Evolutionary conservation across 2,329 filamentous ascomycete genomes (phyloP).

Genomic region (Biscogniauxia marginata): DNA sequence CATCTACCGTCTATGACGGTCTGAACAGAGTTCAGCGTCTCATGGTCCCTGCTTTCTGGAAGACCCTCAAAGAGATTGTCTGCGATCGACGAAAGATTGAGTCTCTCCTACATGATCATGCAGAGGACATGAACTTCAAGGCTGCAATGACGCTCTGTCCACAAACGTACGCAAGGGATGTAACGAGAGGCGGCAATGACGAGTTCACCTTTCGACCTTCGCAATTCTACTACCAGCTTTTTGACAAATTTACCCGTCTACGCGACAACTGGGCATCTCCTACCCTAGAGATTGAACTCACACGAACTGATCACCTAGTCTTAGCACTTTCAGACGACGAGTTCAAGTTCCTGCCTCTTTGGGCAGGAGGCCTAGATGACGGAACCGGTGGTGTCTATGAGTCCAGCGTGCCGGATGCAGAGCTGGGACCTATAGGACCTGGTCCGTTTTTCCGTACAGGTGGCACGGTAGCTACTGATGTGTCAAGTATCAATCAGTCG

Average conservation of each 20-base stretch:
- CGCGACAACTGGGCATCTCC: constrained; percentile 22
- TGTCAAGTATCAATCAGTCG: constrained; percentile 14
- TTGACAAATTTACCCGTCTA: no score
- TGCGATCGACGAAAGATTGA: not conserved
- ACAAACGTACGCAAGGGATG: no score
- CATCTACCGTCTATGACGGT: constrained; percentile 1
- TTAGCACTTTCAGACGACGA: constrained; percentile 56
- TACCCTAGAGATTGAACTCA: constrained; percentile 33
- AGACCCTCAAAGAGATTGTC: constrained; percentile 6
- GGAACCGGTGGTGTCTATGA: constrained; percentile 48
- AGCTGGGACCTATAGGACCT: constrained; percentile 28
- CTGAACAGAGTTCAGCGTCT: constrained; percentile 32
- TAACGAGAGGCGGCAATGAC: not conserved
- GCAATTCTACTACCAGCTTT: not conserved
- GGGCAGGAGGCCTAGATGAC: constrained; percentile 59
- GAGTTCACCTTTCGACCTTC: not conserved
- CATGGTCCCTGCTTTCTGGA: constrained; percentile 38
- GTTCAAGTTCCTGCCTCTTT: constrained; percentile 62
- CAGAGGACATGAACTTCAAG: not conserved
- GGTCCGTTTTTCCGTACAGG: constrained; percentile 34
- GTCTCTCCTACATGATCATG: not conserved
- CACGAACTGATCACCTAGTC: constrained; percentile 45
- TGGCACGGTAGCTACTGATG: constrained; percentile 22
- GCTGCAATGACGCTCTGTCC: not conserved
- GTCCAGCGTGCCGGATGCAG: constrained; percentile 31